Evolutionary conservation across 192 early-diverging fungal species (phyloP).

Genomic region (Entomortierella lignicola): DNA sequence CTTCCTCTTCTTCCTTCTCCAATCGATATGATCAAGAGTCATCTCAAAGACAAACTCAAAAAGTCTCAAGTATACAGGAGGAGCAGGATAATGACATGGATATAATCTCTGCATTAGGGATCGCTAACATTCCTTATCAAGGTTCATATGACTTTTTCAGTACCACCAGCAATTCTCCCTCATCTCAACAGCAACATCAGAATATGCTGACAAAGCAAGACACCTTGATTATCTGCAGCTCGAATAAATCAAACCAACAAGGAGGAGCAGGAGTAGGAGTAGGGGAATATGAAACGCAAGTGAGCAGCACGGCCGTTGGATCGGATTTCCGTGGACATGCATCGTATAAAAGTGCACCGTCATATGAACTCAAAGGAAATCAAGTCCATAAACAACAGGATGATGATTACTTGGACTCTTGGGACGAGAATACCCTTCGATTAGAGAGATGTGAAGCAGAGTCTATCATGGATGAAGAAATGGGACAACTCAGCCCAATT

Average conservation of each 20-base stretch:
- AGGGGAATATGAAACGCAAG: conserved; percentile 16
- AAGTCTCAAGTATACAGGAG: conserved; percentile 13
- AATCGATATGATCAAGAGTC: conserved; percentile 7
- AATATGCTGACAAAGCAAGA: conserved; percentile 16
- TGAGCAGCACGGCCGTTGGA: conserved; percentile 1
- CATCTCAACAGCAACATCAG: conserved; percentile 1
- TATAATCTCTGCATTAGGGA: conserved; percentile 41
- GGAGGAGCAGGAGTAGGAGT: no score
- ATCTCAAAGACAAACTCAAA: conserved; percentile 5
- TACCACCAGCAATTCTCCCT: background rate
- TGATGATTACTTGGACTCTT: conserved; percentile 6
- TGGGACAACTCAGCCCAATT: conserved; percentile 37
- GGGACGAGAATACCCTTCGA: conserved; percentile 2
- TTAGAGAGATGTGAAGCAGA: conserved; percentile 14
- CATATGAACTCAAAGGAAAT: conserved; percentile 8
- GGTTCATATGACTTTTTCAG: conserved; percentile 33
- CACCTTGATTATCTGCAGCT: conserved; percentile 2
- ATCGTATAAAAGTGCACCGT: conserved; percentile 9
- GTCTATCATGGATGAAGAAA: conserved; percentile 42
- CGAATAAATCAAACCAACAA: conserved; percentile 1
- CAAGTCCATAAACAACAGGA: conserved; percentile 4
- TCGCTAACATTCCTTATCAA: conserved; percentile 23
- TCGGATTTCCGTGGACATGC: conserved; percentile 8
- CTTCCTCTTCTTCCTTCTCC: conserved; percentile 4
- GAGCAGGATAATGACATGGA: conserved; percentile 45